Base-by-base conservation (phyloP, 805 yeast species). In the Kockiozyma suomiensis region DNA sequence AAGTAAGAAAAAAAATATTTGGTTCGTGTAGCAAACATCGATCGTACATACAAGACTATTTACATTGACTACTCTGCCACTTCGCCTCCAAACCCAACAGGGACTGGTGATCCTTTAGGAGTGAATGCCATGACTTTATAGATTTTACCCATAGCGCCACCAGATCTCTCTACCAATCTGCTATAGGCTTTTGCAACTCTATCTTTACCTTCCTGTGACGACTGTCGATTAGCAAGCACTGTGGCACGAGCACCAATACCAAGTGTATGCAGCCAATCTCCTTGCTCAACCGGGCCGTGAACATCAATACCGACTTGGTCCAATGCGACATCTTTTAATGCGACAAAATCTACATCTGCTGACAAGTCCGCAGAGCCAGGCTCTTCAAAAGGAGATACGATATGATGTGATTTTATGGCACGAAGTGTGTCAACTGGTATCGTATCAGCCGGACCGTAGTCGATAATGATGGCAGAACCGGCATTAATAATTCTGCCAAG, bases 281-380 rank as follows among this genome's bases (percentile, higher is more conserved):
- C 93, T 70, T 90, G 96, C 43, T 84, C 85, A 0, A 79, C 80
- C 0, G 90, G 88, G 0, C 90, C 92, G 60, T 76, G 77, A 3
- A 72, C 74, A 13, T 70, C 61, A 53, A 77, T 69, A 0, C 58
- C 51, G 25, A 66, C 51, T 19, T 72, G 65, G 33, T 65, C 47
- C 53, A 53, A 57, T 19, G 78, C 71, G 42, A 81, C 75, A 2
- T 70, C 64, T 13, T 73, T 74, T 54, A 90, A 72, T 25, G 86
- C 86, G 30, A 78, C 80, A 70, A 90, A 90, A 71, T 90, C 96
- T 12, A 90, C 96, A 70, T 90, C 96, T 0, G 87, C 85, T 0
- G 96, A 87, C 32, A 90, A 76, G 74, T 90, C 96, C 2, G 88
- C 92, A 37, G 83, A 81, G 1, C 96, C 96, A 0, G 94, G 94